Evolutionary conservation across 495 filamentous ascomycete species (phyloP), one percentile per base, ranked within the genome.

Genomic region (Penicillium roqueforti): DNA sequence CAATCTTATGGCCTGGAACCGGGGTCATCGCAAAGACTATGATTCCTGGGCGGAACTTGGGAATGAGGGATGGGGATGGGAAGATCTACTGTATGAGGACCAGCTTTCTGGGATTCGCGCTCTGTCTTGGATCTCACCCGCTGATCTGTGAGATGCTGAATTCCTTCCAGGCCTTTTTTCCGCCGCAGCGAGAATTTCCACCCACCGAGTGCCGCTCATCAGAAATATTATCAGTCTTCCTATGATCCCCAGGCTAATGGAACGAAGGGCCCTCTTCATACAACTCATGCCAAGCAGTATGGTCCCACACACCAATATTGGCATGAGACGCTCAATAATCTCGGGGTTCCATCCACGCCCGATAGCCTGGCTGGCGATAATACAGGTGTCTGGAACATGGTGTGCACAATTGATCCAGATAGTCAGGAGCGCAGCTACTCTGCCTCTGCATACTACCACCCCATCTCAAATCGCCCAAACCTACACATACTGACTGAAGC

Each of bases 1-100:
- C 29, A 79, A 79, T 52, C 75, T 72, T 57, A 77, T 79, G 76
- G 73, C 68, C 10, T 80, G 74, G 72, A 76, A 74, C 60, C 65
- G 77, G 5, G 79, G 70, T 0, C 73, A 68, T 44, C 65, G 60
- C 20, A 59, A 72, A 19, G 78, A 81, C 47, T 80, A 60, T 22
- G 48, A 60, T 53, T 53, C 57, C 1, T 60, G 58, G 58, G 54
- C 11, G 1, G 4, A 49, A 28, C n/a, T 60, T 14, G 58, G 58
- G 0, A 60, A 60, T 28, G 1, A 19, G 1, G 54, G 50, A 6
- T 60, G 58, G 58, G 50, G 58, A 10, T 60, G 58, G 58, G 45
- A 54, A 1, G 58, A 60, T 40, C 16, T 60, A 13, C 38, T 60
- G 57, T 60, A 44, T n/a, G 41, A n/a, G 23, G 16, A 13, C 13